These are phyloP conservation scores for Boletus fagicola DNA, from an alignment of 768 basidiomycete species.

Conservation along the genomic window DNA sequence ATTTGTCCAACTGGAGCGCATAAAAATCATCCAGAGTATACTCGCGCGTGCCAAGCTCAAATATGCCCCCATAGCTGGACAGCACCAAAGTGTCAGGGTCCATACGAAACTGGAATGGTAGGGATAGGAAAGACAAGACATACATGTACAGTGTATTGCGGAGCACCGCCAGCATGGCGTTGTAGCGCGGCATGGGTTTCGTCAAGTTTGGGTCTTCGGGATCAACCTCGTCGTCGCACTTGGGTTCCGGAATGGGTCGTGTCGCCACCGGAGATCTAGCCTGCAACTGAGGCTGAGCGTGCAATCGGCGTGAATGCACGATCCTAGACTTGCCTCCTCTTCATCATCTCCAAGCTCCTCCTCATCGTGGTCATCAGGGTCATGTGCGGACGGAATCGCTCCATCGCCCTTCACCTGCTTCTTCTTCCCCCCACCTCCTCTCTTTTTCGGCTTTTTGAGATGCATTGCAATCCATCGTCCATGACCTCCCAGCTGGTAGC, in stretches of 20 bases:
- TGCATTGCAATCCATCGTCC: constrained; percentile 78
- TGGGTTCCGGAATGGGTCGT: neutral
- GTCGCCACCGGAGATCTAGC: neutral
- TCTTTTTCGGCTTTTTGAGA: constrained; percentile 62
- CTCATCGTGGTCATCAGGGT: constrained; percentile 1
- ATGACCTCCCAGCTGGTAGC: constrained; percentile 70
- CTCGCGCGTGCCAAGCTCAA: constrained; percentile 77
- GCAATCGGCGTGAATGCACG: neutral
- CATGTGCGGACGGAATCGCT: neutral
- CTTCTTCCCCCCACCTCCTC: constrained; percentile 42
- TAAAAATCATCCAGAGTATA: constrained; percentile 91
- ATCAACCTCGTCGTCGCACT: constrained; percentile 41
- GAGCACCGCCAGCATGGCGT: constrained; percentile 83
- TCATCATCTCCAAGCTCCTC: constrained; percentile 19
- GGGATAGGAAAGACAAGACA: constrained; percentile 21
- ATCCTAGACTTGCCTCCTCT: constrained; percentile 12
- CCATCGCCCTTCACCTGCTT: constrained; percentile 28
- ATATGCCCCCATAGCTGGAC: constrained; percentile 82
- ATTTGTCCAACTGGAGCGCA: constrained; percentile 75
- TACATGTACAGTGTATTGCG: constrained; percentile 86
- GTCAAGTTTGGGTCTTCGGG: constrained; percentile 65
- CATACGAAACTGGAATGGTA: neutral
- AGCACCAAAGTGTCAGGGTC: neutral
- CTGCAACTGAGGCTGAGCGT: neutral
- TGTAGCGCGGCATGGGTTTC: constrained; percentile 72